A percentile compares a stretch with the other conserved stretches of the same genome.
phyloP scores from a whole-genome alignment of 148 eudicot genomes.

The Chenopodium formosanum region DNA sequence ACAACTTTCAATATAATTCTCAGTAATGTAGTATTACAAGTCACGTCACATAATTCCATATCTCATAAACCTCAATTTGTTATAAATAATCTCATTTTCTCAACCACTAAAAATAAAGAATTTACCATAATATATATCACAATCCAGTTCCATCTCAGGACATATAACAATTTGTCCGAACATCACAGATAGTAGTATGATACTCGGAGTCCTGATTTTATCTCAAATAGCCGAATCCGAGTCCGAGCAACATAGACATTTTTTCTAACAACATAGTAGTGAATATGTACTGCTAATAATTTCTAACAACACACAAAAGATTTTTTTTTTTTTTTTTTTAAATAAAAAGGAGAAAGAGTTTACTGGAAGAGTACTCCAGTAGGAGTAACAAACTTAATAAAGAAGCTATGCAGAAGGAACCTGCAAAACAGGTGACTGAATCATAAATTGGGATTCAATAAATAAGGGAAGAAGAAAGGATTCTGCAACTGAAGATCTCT shows the following conservation, averaged over 20 bases:
- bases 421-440: constrained; percentile 6
- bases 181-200: no score
- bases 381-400: constrained; percentile 1
- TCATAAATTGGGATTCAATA: constrained; percentile 11
- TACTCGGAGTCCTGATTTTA: no score
- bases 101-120: no score
- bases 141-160: neutral
- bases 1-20: neutral
- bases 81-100: no score
- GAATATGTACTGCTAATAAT: neutral
- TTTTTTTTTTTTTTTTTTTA: no score
- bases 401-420: neutral
- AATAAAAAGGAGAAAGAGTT: no score
- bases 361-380: neutral
- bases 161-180: neutral
- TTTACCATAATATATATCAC: no score
- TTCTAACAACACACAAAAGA: neutral
- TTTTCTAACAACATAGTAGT: no score
- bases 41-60: neutral
- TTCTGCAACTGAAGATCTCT: constrained; percentile 16
- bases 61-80: neutral
- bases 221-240: no score
- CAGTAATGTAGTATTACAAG: neutral
- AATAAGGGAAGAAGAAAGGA: constrained; percentile 9
- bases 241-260: no score